phyloP scores from a whole-genome alignment of 768 basidiomycete genomes.

The Pleurotus ostreatus region DNA sequence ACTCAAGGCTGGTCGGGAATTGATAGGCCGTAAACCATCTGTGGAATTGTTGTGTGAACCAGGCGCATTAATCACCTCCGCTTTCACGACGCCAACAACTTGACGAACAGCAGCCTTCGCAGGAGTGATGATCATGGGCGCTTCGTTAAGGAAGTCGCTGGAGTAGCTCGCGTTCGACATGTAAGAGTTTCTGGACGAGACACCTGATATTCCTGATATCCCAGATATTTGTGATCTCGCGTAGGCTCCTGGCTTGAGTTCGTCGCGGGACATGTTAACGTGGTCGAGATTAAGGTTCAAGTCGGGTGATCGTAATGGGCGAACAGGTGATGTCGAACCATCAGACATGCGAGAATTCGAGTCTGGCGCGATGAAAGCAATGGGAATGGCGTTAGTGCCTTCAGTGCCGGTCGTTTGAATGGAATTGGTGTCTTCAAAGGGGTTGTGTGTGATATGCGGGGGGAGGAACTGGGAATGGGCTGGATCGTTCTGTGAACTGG shows the following conservation, averaged over 20 bases:
- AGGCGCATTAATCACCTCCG: slow-evolving; percentile 69
- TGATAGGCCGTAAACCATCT: slow-evolving; percentile 37
- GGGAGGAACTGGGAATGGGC: slow-evolving; percentile 38
- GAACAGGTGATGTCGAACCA: slow-evolving; percentile 36
- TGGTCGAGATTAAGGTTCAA: slow-evolving; percentile 61
- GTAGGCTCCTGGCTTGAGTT: slow-evolving; percentile 32
- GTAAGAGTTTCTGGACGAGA: slow-evolving; percentile 60
- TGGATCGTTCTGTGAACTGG: slow-evolving; percentile 35
- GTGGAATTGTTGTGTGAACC: slow-evolving; percentile 31
- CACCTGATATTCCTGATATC: slow-evolving; percentile 46
- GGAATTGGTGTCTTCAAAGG: slow-evolving; percentile 73
- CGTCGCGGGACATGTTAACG: slow-evolving; percentile 55
- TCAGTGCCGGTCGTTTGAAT: slow-evolving; percentile 82
- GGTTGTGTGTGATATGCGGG: slow-evolving; percentile 43
- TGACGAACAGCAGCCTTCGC: slow-evolving; percentile 61
- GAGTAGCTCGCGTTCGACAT: slow-evolving; percentile 73
- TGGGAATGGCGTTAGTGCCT: slow-evolving; percentile 83
- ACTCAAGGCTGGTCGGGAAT: slow-evolving; percentile 42
- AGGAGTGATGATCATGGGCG: slow-evolving; percentile 78
- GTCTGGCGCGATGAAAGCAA: slow-evolving; percentile 70
- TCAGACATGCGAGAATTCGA: slow-evolving; percentile 34
- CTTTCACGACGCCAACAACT: slow-evolving; percentile 73
- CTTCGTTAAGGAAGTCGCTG: slow-evolving; percentile 77
- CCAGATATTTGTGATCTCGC: slow-evolving; percentile 53
- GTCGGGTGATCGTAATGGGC: slow-evolving; percentile 57